Conservation (phyloP, 805 yeast species). For the Candida ascalaphidarum region DNA sequence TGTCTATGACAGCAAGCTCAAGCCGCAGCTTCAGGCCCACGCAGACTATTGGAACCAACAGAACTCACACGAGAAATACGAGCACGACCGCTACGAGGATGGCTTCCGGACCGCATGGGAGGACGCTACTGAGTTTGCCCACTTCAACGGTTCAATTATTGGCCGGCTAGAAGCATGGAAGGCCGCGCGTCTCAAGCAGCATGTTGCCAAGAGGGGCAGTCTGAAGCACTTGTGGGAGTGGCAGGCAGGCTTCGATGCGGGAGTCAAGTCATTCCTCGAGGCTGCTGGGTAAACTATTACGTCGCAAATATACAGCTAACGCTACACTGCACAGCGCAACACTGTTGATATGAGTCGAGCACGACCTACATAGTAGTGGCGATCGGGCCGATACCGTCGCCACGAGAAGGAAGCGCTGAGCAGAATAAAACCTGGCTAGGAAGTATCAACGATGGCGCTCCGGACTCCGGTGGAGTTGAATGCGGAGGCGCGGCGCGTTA, state of each 20-base stretch:
- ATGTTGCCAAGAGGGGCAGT: conserved; percentile 45
- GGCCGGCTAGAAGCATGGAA: conserved; percentile 56
- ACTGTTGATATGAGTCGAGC: no score
- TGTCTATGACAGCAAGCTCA: conserved; percentile 31
- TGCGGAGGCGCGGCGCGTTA: no score
- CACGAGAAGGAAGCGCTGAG: no score
- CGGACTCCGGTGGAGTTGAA: no score
- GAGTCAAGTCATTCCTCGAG: conserved; percentile 34
- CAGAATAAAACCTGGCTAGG: no score
- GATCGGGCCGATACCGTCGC: no score
- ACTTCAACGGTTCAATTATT: conserved; percentile 57
- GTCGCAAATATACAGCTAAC: no score
- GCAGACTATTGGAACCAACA: conserved; percentile 58
- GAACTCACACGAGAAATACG: conserved; percentile 53
- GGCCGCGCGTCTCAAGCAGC: conserved; percentile 53
- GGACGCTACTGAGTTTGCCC: conserved; percentile 63
- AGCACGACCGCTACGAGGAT: conserved; percentile 73
- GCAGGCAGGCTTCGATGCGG: conserved; percentile 78
- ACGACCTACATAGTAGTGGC: no score
- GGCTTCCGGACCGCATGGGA: conserved; percentile 73
- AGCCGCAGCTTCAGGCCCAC: conserved; percentile 38
- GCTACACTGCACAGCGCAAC: no score
- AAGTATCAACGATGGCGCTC: no score
- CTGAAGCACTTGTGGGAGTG: conserved; percentile 73
- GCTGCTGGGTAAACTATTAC: neutral